These are phyloP conservation scores for Phytopythium helicoides DNA, from an alignment of 352 stramenopile species.

Conservation along the genomic window DNA sequence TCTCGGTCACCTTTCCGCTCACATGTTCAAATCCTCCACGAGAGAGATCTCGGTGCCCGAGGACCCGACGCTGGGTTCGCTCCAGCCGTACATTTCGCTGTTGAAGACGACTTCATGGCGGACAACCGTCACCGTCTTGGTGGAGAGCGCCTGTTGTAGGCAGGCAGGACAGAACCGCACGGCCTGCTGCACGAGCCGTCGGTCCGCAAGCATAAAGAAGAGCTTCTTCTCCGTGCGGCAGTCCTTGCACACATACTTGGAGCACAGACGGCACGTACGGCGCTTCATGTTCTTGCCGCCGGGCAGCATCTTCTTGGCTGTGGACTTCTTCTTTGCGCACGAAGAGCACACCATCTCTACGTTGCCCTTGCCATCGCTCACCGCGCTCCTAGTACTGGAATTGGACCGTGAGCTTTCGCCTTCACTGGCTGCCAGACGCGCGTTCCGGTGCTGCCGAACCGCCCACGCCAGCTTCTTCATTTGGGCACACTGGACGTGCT, in stretches of 20 bases:
- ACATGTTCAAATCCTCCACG: slow-evolving; percentile 19
- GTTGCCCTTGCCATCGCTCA: neutral
- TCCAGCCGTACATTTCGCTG: slow-evolving; percentile 22
- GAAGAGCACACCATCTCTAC: slow-evolving; percentile 10
- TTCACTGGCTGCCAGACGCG: neutral
- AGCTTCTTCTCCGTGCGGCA: slow-evolving; percentile 23
- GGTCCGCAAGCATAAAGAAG: slow-evolving; percentile 22
- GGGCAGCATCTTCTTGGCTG: slow-evolving; percentile 11
- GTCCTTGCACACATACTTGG: slow-evolving; percentile 13
- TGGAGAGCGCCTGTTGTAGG: slow-evolving; percentile 12
- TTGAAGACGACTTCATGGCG: slow-evolving; percentile 19
- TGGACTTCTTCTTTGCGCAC: slow-evolving; percentile 26
- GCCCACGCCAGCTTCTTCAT: slow-evolving; percentile 36
- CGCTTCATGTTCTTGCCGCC: slow-evolving; percentile 8
- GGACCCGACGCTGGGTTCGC: slow-evolving; percentile 15
- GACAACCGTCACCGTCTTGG: slow-evolving; percentile 13
- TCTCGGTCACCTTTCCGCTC: slow-evolving; percentile 1
- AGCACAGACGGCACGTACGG: slow-evolving; percentile 19
- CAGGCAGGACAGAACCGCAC: slow-evolving; percentile 18
- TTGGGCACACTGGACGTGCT: slow-evolving; percentile 25
- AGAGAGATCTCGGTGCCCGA: slow-evolving; percentile 25
- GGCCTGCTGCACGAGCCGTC: slow-evolving; percentile 19
- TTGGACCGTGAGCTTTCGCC: slow-evolving; percentile 2
- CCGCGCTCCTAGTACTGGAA: neutral
- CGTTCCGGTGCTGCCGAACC: slow-evolving; percentile 16